Conservation (phyloP, 805 yeast species). For the Pichia californica region DNA sequence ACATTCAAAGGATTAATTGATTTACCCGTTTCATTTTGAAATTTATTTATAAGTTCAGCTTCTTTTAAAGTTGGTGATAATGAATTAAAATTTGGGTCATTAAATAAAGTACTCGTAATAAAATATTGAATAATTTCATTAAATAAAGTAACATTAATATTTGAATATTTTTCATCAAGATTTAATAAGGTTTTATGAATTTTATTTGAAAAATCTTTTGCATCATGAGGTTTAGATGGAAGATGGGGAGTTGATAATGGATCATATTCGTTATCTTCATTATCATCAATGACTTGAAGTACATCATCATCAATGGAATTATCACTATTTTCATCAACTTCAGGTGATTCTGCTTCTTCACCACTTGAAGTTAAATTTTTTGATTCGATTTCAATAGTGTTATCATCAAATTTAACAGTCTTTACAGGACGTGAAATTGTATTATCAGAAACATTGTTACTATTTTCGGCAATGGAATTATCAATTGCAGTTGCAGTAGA, state of each 20-base stretch:
- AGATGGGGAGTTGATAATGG: not conserved
- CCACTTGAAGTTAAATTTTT: too few species aligned
- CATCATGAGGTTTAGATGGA: not conserved
- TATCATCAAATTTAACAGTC: not conserved
- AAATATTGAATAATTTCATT: constrained; percentile 28
- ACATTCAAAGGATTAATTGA: constrained; percentile 14
- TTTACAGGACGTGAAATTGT: too few species aligned
- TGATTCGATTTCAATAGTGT: too few species aligned
- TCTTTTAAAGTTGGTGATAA: constrained; percentile 32
- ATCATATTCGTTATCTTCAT: not conserved
- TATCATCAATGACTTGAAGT: not conserved
- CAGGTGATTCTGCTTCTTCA: not conserved
- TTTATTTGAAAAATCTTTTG: not conserved
- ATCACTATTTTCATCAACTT: not conserved
- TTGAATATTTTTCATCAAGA: constrained; percentile 10
- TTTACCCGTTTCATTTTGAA: constrained; percentile 24
- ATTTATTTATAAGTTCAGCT: constrained; percentile 28
- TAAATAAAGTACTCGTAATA: constrained; percentile 25
- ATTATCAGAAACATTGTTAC: not conserved
- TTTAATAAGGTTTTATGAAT: not conserved
- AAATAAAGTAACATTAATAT: constrained; percentile 31
- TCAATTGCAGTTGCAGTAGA: too few species aligned
- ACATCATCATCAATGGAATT: not conserved
- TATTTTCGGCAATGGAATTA: too few species aligned
- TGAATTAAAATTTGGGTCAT: constrained; percentile 31